Conservation (phyloP, 768 basidiomycete species). For the Mycena albidolilacea region DNA sequence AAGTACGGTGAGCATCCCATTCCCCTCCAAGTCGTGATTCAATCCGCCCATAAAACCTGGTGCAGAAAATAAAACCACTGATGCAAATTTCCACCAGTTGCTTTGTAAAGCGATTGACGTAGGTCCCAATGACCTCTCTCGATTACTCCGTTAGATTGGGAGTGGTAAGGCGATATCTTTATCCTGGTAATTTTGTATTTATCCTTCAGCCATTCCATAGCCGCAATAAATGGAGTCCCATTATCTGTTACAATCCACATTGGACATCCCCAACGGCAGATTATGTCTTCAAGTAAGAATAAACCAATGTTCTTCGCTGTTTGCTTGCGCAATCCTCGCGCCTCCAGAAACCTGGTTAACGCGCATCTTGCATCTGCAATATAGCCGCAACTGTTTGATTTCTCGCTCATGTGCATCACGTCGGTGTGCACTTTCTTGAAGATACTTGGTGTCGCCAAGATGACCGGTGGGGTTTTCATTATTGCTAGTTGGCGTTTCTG, state of each 20-base stretch:
- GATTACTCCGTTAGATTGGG: not conserved
- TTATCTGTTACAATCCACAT: not conserved
- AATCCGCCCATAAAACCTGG: slow-evolving; percentile 43
- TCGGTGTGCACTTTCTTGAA: not conserved
- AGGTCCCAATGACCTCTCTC: slow-evolving; percentile 2
- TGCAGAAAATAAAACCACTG: too few species aligned
- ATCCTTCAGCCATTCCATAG: not conserved
- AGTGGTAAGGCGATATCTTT: not conserved
- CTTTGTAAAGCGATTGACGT: too few species aligned
- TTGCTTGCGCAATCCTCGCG: not conserved
- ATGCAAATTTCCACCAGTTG: too few species aligned
- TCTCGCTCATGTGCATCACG: not conserved
- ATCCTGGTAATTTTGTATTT: too few species aligned
- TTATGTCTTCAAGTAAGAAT: not conserved
- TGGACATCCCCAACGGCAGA: not conserved
- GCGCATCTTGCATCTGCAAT: not conserved
- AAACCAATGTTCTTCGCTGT: not conserved
- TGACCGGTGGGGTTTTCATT: not conserved
- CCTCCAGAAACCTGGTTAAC: not conserved
- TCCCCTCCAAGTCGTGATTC: slow-evolving; percentile 34
- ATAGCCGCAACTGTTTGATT: too few species aligned
- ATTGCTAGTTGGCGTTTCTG: not conserved
- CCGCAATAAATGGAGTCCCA: not conserved
- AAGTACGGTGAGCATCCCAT: slow-evolving; percentile 43
- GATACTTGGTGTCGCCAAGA: not conserved